Conservation (phyloP, 164 flowering plant species). For the Warburgia ugandensis region DNA sequence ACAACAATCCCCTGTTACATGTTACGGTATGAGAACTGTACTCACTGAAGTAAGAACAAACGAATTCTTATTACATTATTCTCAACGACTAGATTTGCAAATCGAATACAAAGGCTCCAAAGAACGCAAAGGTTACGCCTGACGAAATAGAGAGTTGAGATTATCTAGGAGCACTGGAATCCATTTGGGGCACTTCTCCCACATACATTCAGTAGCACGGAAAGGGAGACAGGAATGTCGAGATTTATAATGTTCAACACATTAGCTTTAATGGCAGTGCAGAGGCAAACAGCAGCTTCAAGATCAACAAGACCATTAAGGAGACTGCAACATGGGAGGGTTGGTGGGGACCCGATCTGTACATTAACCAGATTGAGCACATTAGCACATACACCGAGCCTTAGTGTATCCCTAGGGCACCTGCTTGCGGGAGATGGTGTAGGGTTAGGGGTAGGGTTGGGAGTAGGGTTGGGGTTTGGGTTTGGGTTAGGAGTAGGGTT, state of each 20-base stretch:
- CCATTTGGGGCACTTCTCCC: constrained; percentile 56
- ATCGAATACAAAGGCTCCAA: too few species aligned
- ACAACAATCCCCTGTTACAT: too few species aligned
- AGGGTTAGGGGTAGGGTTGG: constrained; percentile 5
- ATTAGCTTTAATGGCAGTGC: constrained; percentile 60
- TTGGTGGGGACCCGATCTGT: constrained; percentile 37
- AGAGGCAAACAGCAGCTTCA: constrained; percentile 68
- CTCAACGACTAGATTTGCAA: too few species aligned
- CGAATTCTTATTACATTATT: too few species aligned
- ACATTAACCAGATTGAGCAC: constrained; percentile 31
- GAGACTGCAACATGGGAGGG: constrained; percentile 52
- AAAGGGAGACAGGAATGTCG: constrained; percentile 43
- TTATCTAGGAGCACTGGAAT: constrained; percentile 46
- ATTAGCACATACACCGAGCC: constrained; percentile 59
- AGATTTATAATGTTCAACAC: constrained; percentile 44
- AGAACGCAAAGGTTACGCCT: too few species aligned
- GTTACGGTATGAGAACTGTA: too few species aligned
- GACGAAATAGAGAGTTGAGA: too few species aligned
- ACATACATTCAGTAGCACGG: constrained; percentile 51
- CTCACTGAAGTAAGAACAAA: too few species aligned
- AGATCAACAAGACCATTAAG: constrained; percentile 52
- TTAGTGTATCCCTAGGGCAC: constrained; percentile 59
- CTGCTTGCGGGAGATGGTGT: constrained; percentile 4
- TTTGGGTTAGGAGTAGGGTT: too few species aligned
- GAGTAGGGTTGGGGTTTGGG: too few species aligned